phyloP scores from a whole-genome alignment of 345 rosid species.

The Arabidopsis thaliana region DNA sequence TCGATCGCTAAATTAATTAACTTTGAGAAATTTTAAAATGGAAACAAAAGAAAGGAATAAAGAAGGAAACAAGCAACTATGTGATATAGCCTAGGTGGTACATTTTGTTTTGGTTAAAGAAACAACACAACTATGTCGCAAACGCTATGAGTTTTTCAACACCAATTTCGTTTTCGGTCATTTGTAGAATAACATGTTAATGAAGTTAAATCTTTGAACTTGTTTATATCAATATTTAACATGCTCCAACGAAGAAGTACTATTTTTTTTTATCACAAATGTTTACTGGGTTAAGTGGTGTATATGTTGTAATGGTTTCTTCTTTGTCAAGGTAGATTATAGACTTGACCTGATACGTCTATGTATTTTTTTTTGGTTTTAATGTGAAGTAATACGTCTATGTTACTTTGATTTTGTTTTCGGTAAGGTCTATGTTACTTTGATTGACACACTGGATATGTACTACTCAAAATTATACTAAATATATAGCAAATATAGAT shows the following conservation, averaged over 20 bases:
- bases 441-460: background rate
- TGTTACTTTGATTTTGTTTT: no score
- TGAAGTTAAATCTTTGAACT: background rate
- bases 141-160: background rate
- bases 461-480: background rate
- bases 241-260: background rate
- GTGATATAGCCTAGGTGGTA: background rate
- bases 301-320: background rate
- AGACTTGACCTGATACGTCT: background rate
- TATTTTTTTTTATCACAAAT: no score
- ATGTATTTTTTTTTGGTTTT: background rate
- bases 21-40: background rate
- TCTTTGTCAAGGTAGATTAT: background rate
- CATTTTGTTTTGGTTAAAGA: background rate
- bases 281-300: background rate
- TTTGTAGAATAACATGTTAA: background rate
- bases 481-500: background rate
- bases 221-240: background rate
- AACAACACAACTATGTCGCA: slow-evolving; percentile 20
- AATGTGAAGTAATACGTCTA: no score
- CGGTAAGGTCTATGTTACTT: no score
- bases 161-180: slow-evolving; percentile 2
- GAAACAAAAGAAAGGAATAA: background rate
- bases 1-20: background rate
- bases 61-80: background rate